Percentiles rank a stretch among this genome's conserved stretches.
These are phyloP conservation scores for Pythium dissotocum DNA, from an alignment of 352 stramenopile genomes.

Conservation along the genomic window DNA sequence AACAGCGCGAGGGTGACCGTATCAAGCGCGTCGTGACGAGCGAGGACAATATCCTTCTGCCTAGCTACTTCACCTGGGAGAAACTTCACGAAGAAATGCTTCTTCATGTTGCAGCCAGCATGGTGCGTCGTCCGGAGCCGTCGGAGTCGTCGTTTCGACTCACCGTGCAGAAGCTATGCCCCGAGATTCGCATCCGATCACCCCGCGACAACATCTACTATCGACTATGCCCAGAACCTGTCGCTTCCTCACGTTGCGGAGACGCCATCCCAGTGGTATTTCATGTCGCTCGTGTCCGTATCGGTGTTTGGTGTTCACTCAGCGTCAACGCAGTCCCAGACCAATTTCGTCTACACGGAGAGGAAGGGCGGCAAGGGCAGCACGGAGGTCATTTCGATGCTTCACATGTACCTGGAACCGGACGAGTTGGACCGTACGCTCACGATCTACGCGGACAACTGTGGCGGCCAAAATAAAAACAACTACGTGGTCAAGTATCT, in stretches of 20 bases:
- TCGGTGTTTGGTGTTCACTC: slow-evolving; percentile 13
- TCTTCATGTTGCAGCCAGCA: slow-evolving; percentile 1
- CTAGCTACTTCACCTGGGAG: slow-evolving; percentile 15
- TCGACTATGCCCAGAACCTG: slow-evolving; percentile 16
- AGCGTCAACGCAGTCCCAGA: background rate
- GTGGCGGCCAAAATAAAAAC: slow-evolving; percentile 25
- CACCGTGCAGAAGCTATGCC: slow-evolving; percentile 2
- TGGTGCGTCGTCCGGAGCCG: slow-evolving; percentile 6
- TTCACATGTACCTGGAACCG: background rate
- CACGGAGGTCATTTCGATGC: slow-evolving; percentile 16
- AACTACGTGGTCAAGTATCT: slow-evolving; percentile 18
- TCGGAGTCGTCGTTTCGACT: slow-evolving; percentile 1
- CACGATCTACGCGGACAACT: slow-evolving; percentile 22
- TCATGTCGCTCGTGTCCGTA: slow-evolving; percentile 12
- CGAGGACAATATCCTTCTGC: slow-evolving; percentile 11
- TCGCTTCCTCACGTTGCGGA: background rate
- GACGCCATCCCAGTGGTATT: slow-evolving; percentile 18
- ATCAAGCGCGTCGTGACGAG: background rate
- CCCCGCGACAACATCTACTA: slow-evolving; percentile 12
- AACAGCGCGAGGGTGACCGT: background rate
- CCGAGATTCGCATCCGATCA: slow-evolving; percentile 7
- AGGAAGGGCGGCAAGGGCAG: slow-evolving; percentile 5
- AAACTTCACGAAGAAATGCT: slow-evolving; percentile 10
- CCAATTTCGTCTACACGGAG: slow-evolving; percentile 15
- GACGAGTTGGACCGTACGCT: background rate